phyloP scores from a whole-genome alignment of 2,329 filamentous ascomycete genomes.

The Ampelomyces quisqualis region DNA sequence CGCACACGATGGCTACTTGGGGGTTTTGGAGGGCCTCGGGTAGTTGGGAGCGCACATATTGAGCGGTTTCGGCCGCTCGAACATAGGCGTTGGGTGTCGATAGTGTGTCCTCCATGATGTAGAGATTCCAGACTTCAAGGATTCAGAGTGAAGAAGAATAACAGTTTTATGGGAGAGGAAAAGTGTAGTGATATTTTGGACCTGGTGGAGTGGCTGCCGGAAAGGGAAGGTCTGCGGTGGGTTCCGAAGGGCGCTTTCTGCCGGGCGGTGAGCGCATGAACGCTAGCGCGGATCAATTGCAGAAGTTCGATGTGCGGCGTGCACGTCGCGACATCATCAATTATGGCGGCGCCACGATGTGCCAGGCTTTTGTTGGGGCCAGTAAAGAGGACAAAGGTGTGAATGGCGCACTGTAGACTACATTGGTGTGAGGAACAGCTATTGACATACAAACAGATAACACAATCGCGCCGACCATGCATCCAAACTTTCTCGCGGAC shows the following conservation, averaged over 20 bases:
- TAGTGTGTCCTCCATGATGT: constrained; percentile 25
- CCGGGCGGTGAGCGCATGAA: constrained; percentile 28
- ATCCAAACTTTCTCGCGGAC: constrained; percentile 27
- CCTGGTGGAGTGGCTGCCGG: constrained; percentile 16
- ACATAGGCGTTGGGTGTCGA: constrained; percentile 43
- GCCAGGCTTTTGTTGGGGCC: constrained; percentile 47
- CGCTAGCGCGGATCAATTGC: constrained; percentile 26
- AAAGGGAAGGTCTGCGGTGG: constrained; percentile 26
- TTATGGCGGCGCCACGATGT: constrained; percentile 50
- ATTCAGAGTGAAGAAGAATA: background rate
- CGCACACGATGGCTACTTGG: constrained; percentile 64
- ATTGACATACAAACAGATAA: constrained; percentile 28
- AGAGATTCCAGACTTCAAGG: background rate
- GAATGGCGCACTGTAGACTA: background rate
- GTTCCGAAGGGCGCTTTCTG: constrained; percentile 16
- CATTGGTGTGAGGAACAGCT: background rate
- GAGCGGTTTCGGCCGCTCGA: constrained; percentile 52
- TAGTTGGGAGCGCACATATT: constrained; percentile 53
- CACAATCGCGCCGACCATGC: constrained; percentile 22
- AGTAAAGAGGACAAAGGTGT: constrained; percentile 48
- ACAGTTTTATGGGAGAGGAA: constrained; percentile 1
- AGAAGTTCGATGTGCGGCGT: constrained; percentile 21
- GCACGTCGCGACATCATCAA: constrained; percentile 21
- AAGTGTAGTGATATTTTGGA: constrained; percentile 5
- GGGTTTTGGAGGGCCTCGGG: constrained; percentile 55